Percentiles rank a stretch among this genome's conserved stretches.
phyloP scores from a whole-genome alignment of 2,329 filamentous ascomycete genomes.

The Talaromyces pinophilus region DNA sequence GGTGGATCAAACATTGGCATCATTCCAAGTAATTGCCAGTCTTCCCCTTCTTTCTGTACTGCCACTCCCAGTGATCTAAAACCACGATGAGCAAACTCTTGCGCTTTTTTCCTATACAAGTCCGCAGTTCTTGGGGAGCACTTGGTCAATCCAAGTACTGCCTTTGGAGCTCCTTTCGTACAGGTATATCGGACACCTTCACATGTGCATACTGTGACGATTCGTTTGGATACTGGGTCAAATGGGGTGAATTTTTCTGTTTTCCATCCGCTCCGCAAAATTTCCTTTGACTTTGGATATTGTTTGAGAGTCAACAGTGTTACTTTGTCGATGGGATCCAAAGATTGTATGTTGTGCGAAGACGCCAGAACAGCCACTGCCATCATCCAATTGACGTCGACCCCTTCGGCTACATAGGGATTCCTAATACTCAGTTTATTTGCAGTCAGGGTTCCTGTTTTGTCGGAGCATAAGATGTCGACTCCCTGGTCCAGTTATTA shows the following conservation, averaged over 20 bases:
- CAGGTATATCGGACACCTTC: constrained; percentile 70
- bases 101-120: constrained; percentile 69
- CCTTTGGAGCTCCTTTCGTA: constrained; percentile 76
- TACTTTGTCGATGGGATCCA: constrained; percentile 79
- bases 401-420: constrained; percentile 73
- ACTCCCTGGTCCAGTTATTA: constrained; percentile 52
- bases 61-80: constrained; percentile 79
- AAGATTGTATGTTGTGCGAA: constrained; percentile 74
- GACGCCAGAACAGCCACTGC: constrained; percentile 74
- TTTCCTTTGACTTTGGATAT: constrained; percentile 74
- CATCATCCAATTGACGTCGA: constrained; percentile 83
- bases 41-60: constrained; percentile 72
- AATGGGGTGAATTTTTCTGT: constrained; percentile 71
- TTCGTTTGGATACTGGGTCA: constrained; percentile 78
- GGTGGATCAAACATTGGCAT: constrained; percentile 80
- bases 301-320: constrained; percentile 72
- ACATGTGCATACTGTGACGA: constrained; percentile 68
- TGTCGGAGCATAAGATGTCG: constrained; percentile 78
- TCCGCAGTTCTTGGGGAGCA: constrained; percentile 65
- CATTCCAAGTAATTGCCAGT: constrained; percentile 73
- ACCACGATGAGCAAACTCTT: constrained; percentile 74
- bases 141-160: constrained; percentile 68
- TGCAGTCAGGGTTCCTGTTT: constrained; percentile 70
- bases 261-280: constrained; percentile 71
- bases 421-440: constrained; percentile 72